Percentiles rank a stretch among this genome's conserved stretches.
phyloP scores from a whole-genome alignment of 805 yeast species.

The Spathaspora passalidarum region DNA sequence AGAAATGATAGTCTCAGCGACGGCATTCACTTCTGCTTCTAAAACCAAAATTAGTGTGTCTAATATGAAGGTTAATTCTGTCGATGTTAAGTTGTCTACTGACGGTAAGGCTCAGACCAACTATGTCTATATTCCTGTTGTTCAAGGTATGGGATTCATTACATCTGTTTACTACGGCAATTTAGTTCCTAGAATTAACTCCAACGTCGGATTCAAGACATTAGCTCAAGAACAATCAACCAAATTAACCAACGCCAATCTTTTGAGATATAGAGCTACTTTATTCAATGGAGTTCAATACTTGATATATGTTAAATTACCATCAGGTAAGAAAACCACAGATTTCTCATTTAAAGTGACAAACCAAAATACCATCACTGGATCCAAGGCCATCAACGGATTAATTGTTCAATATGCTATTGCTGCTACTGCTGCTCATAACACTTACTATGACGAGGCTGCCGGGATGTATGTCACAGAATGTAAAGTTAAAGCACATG shows the following conservation, averaged over 20 bases:
- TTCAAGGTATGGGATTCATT: constrained; percentile 77
- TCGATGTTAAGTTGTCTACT: constrained; percentile 33
- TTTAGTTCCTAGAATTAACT: constrained; percentile 51
- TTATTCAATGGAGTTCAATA: constrained; percentile 15
- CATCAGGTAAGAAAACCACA: constrained; percentile 26
- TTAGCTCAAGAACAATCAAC: constrained; percentile 13
- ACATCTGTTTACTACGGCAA: constrained; percentile 54
- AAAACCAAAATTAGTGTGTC: constrained; percentile 41
- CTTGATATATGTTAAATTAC: constrained; percentile 14
- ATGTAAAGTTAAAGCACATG: constrained; percentile 6
- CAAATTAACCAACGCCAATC: constrained; percentile 11
- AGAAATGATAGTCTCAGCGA: constrained; percentile 55
- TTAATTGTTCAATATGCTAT: constrained; percentile 37
- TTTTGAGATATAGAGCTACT: constrained; percentile 13
- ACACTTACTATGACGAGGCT: constrained; percentile 51
- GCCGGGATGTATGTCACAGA: constrained; percentile 66
- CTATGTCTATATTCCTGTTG: constrained; percentile 52
- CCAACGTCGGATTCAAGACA: constrained; percentile 39
- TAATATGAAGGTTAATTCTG: constrained; percentile 51
- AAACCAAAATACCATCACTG: constrained; percentile 41
- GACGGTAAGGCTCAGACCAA: constrained; percentile 29
- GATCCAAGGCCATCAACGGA: constrained; percentile 44
- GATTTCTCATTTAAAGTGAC: constrained; percentile 25
- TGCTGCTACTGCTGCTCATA: constrained; percentile 28
- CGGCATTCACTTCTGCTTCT: constrained; percentile 34